Conservation (phyloP, 805 yeast species). For the Vanderwaltozyma verrucispora region DNA sequence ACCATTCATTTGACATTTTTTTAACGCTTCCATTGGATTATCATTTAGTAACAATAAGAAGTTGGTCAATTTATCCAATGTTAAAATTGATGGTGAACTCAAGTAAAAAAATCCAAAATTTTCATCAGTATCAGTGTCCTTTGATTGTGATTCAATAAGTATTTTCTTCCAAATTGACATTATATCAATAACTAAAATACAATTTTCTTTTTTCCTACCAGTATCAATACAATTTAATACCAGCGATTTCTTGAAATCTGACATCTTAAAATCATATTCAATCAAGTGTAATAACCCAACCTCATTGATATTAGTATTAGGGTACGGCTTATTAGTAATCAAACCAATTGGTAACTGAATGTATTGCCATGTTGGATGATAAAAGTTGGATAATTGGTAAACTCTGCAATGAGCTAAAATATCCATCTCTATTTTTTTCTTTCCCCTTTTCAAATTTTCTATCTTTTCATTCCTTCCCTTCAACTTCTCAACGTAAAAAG, state of each 20-base stretch:
- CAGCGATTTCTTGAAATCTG: conserved; percentile 11
- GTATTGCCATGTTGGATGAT: conserved; percentile 9
- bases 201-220: conserved; percentile 1
- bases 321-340: conserved; percentile 1
- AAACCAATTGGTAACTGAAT: conserved; percentile 5
- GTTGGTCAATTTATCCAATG: conserved; percentile 13
- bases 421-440: conserved; percentile 13
- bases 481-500: too few relatives aligned
- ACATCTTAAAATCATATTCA: conserved; percentile 16
- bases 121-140: conserved; percentile 1
- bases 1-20: conserved; percentile 9
- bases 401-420: conserved; percentile 23
- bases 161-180: conserved; percentile 13
- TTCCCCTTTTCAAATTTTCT: too few relatives aligned
- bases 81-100: conserved; percentile 15
- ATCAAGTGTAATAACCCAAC: conserved; percentile 17
- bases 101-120: conserved; percentile 5
- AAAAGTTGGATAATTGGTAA: conserved; percentile 18
- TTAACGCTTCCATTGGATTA: conserved; percentile 16
- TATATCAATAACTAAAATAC: conserved; percentile 16
- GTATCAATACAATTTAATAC: conserved; percentile 3
- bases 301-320: neutral
- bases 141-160: too few relatives aligned
- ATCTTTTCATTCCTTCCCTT: too few relatives aligned
- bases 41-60: conserved; percentile 16